These are phyloP conservation scores for Globisporangium paroecandrum DNA, from an alignment of 352 stramenopile species.

Conservation along the genomic window DNA sequence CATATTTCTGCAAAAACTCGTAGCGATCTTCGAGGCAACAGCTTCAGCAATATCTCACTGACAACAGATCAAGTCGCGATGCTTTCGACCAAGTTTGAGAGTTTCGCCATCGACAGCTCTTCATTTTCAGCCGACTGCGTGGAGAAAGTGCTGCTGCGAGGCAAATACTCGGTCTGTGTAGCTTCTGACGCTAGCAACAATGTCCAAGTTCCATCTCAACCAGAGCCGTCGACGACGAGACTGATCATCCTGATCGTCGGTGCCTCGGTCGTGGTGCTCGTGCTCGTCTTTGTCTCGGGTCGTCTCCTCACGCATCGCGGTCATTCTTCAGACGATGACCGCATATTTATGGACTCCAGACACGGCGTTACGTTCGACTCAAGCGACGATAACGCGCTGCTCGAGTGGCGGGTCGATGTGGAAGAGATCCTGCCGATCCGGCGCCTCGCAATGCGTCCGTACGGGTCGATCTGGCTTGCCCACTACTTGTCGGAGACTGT, in stretches of 20 bases:
- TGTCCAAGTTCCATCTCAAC: background rate
- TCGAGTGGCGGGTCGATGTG: slow-evolving; percentile 15
- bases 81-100: slow-evolving; percentile 10
- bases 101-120: slow-evolving; percentile 15
- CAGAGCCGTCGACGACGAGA: background rate
- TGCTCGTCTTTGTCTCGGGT: slow-evolving; percentile 8
- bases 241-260: slow-evolving; percentile 13
- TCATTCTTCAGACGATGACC: background rate
- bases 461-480: slow-evolving; percentile 20
- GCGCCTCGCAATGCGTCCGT: slow-evolving; percentile 17
- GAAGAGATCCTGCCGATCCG: slow-evolving; percentile 20
- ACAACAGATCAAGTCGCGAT: slow-evolving; percentile 9
- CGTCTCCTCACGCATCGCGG: background rate
- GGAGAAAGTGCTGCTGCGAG: slow-evolving; percentile 12
- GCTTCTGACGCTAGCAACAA: background rate
- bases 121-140: slow-evolving; percentile 16
- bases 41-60: slow-evolving; percentile 8
- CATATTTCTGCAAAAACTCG: background rate
- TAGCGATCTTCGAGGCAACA: slow-evolving; percentile 25
- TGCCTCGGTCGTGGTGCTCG: slow-evolving; percentile 12
- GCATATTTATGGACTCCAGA: slow-evolving; percentile 10
- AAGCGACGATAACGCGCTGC: slow-evolving; percentile 14
- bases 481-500: slow-evolving; percentile 17
- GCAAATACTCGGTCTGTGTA: slow-evolving; percentile 16
- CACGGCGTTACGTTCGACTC: slow-evolving; percentile 20